Conservation (phyloP, 2,329 filamentous ascomycete species). For the Rhynchosporium secalis region DNA sequence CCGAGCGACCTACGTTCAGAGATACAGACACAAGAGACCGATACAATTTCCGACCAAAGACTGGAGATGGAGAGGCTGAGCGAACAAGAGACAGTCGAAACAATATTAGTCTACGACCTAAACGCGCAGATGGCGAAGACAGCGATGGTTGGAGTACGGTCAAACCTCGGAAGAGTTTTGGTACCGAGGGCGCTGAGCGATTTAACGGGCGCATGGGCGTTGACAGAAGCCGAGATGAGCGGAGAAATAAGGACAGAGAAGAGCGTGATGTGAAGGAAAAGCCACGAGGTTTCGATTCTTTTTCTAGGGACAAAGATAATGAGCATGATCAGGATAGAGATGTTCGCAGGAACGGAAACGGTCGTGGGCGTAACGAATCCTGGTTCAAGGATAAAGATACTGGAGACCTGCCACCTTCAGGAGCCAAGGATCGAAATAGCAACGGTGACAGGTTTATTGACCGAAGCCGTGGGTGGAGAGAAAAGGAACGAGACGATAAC, state of each 20-base stretch:
- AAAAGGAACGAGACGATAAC: slow-evolving; percentile 43
- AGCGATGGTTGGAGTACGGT: slow-evolving; percentile 74
- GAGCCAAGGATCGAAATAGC: slow-evolving; percentile 38
- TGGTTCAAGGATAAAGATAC: slow-evolving; percentile 66
- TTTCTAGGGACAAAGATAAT: slow-evolving; percentile 49
- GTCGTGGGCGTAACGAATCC: slow-evolving; percentile 67
- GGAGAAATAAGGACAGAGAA: slow-evolving; percentile 52
- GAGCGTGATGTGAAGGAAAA: slow-evolving; percentile 55
- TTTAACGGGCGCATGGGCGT: slow-evolving; percentile 66
- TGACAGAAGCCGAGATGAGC: slow-evolving; percentile 45
- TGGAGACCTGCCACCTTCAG: slow-evolving; percentile 32
- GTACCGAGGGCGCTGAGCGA: slow-evolving; percentile 69
- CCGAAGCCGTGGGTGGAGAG: slow-evolving; percentile 43
- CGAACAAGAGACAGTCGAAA: slow-evolving; percentile 51
- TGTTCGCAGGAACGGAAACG: slow-evolving; percentile 63
- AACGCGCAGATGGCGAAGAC: slow-evolving; percentile 59
- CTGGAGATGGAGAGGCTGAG: slow-evolving; percentile 53
- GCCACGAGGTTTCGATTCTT: slow-evolving; percentile 52
- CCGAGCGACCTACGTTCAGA: slow-evolving; percentile 47
- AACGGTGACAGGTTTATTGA: slow-evolving; percentile 39
- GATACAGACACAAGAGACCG: slow-evolving; percentile 58
- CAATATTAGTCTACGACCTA: slow-evolving; percentile 48
- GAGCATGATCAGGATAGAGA: slow-evolving; percentile 51
- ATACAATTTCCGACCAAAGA: slow-evolving; percentile 58
- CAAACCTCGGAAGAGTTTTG: slow-evolving; percentile 73